These are phyloP conservation scores for Pseudotulostoma volvatum DNA, from an alignment of 495 filamentous ascomycete genomes.

Conservation along the genomic window DNA sequence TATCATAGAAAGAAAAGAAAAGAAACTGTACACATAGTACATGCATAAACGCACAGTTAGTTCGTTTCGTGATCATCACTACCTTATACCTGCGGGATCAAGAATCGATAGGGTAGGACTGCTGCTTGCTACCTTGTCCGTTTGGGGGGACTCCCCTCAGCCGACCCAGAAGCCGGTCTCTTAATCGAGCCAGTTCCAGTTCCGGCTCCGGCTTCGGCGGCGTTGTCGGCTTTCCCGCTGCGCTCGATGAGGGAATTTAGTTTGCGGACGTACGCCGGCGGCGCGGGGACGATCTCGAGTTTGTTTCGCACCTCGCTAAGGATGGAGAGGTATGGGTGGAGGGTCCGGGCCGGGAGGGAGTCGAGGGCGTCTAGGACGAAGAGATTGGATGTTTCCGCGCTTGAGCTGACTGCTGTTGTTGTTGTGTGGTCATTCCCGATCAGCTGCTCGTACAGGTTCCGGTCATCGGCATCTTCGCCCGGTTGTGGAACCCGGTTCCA, in stretches of 20 bases:
- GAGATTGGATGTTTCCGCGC: constrained; percentile 11
- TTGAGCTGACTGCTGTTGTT: constrained; percentile 1
- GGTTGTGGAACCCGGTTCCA: constrained; percentile 24
- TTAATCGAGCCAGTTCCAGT: no score
- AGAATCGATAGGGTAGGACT: no score
- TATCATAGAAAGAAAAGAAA: no score
- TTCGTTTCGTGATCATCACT: no score
- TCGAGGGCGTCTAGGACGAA: constrained; percentile 31
- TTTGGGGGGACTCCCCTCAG: no score
- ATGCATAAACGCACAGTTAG: no score
- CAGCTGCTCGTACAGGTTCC: constrained; percentile 33
- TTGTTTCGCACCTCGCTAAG: constrained; percentile 22
- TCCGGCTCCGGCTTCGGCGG: no score
- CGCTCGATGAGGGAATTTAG: constrained; percentile 17
- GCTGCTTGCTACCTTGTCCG: no score
- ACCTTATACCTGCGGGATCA: no score
- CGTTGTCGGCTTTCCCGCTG: constrained; percentile 13
- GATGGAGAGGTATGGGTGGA: constrained; percentile 16
- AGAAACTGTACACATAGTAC: no score
- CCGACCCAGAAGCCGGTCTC: no score
- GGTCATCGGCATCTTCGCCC: constrained; percentile 30
- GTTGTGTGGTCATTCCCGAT: constrained; percentile 18
- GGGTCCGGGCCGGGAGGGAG: constrained; percentile 16
- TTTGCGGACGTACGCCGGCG: constrained; percentile 20
- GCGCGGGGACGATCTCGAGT: constrained; percentile 25